Conservation (phyloP, 306 rosid genomes). For the Luffa aegyptiaca region DNA sequence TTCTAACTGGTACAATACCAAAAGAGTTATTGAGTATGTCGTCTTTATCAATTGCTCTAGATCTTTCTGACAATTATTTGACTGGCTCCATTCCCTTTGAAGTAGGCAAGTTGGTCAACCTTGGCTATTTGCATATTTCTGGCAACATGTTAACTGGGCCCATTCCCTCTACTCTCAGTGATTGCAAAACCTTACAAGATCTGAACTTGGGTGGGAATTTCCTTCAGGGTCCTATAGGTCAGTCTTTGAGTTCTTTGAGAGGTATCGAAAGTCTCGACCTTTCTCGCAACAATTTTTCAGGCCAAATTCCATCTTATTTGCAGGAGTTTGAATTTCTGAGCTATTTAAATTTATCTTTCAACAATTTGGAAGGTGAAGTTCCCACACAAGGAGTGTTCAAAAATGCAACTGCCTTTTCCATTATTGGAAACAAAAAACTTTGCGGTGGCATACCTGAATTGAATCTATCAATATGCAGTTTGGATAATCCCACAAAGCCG, state of each 20-base stretch:
- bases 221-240: conserved; percentile 13
- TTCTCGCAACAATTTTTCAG: conserved; percentile 19
- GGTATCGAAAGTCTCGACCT: conserved; percentile 8
- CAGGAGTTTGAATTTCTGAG: not conserved
- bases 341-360: too few species aligned
- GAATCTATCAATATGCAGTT: conserved; percentile 3
- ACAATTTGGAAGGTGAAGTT: too few species aligned
- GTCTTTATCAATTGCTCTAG: not conserved
- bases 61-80: conserved; percentile 11
- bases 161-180: conserved; percentile 8
- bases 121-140: conserved; percentile 5
- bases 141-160: conserved; percentile 12
- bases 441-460: conserved; percentile 18
- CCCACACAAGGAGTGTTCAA: not conserved
- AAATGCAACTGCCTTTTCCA: not conserved
- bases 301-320: conserved; percentile 5
- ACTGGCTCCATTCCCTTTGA: conserved; percentile 15
- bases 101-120: not conserved
- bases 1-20: conserved; percentile 17
- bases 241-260: not conserved
- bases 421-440: conserved; percentile 1
- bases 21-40: not conserved
- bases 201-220: conserved; percentile 7
- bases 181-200: not conserved
- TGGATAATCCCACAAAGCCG: not conserved